Base-by-base conservation (phyloP, 2,329 filamentous ascomycete genomes). In the Diplodia sapinea region DNA sequence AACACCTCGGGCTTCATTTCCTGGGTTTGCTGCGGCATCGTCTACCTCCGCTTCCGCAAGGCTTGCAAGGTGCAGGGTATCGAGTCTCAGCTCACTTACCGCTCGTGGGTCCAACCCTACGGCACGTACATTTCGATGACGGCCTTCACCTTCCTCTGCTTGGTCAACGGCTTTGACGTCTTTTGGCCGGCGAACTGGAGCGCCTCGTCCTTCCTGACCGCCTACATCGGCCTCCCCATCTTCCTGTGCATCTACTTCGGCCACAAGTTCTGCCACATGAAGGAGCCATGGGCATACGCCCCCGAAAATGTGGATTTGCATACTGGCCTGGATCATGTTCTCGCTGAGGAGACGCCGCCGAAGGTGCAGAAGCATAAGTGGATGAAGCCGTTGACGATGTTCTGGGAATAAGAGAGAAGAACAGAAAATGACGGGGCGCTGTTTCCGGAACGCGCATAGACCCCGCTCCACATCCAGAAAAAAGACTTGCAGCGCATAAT, bases 111-210 rank as follows among this genome's bases (percentile, higher is more conserved):
- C 5, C 87, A 89, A 72, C 87, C 91, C 0, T 93, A 89, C 73
- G 87, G 87, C 2, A 85, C 89, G 0, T 92, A 84, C 73, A 78
- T 85, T 65, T 83, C 85, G 11, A 83, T 92, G 1, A 75, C 85
- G 17, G 74, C 87, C 29, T 84, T 92, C 65, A 75, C 77, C 3
- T 78, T 92, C 31, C 81, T 94, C n/a, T 86, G 85, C 1, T 78
- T 94, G 3, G 89, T 91, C 71, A 92, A 92, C 72, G 91, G 91
- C 1, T 94, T 93, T 78, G 85, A 88, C 43, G 86, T 90, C 15
- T 94, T 94, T 75, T 90, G 89, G 75, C 86, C 87, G 0, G 79
- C 82, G 8, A 82, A 88, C 33, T 94, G 88, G 85, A 85, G 82
- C 17, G 85, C 84, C 0, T 81, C 83, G 5, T 82, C 83, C 72